Evolutionary conservation across 2,329 filamentous ascomycete genomes (phyloP), one percentile per base, ranked within the genome.

Genomic region (Sclerotinia trifoliorum): DNA sequence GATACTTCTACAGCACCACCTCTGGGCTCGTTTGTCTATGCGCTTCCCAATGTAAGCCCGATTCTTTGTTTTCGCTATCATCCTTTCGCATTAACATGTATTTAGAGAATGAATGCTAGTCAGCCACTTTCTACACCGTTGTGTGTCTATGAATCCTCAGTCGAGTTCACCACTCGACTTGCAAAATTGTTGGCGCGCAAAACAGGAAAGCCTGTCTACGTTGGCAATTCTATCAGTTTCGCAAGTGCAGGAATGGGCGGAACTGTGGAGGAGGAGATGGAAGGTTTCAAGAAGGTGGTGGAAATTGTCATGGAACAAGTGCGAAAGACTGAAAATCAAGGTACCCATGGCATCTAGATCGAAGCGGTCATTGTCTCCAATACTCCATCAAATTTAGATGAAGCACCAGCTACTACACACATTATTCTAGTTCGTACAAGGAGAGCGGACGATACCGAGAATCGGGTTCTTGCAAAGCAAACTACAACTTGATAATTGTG

Each of bases 1-100:
- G 84, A 87, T 54, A 77, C 79, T n/a, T 80, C 80, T 17, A 77
- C 79, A 11, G 77, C 83, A 10, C 81, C 85, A 52, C 81, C 85
- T 62, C 84, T 98, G 79, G 94, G 95, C 3, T 97, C 93, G 62
- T 94, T 98, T 77, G 92, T 98, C 57, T 98, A 97, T 78, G 92
- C 94, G 3, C 86, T 99, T 78, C 94, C 95, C 21, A 91, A 97
- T 80, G 95, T 97, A 81, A 74, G 82, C 77, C 6, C 13, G 5
- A 62, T 57, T 46, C 39, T 15, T 46, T 19, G 44, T 29, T 35
- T 61, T n/a, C 8, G 61, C 57, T 49, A 62, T 46, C 54, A 56
- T 54, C 61, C 57, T 13, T 6, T n/a, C 15, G 35, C 26, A 42
- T 67, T 76, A 65, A 76, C 35, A 68, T 5, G 42, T 32, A 11